Base-by-base conservation (phyloP, 2,329 filamentous ascomycete genomes). In the Byssoonygena ceratinophila region DNA sequence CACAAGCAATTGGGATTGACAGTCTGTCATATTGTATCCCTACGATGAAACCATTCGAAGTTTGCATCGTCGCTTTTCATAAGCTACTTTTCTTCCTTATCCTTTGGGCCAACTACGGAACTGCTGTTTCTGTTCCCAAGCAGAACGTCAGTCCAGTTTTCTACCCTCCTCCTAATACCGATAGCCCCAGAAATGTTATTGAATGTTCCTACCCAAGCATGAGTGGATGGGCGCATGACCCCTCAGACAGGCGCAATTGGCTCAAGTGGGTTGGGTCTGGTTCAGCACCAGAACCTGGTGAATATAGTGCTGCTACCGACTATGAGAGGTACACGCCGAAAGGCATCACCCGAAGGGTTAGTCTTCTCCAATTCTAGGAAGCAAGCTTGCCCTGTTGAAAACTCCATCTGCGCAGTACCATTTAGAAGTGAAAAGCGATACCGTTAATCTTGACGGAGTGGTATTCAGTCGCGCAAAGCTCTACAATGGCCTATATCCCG, bases 401-500 rank as follows among this genome's bases (percentile, higher is more conserved):
- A n/a, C n/a, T 31, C 18, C 16, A 6, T 16, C 6, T 44, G 20
- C 20, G 14, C 36, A 56, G 54, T 44, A 56, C 34, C 37, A 45
- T 5, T 29, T 56, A 27, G 48, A 51, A 52, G 25, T 56, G 37
- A 54, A 25, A 8, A 37, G 49, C 2, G 43, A 45, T 16, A 46
- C 54, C n/a, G 54, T 54, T 25, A 56, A 56, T 18, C 39, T 56
- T 25, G 54, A 56, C 18, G 54, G 54, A 8, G 44, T 41, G 9
- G 29, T 43, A 14, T 56, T 56, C 45, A 43, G 44, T 22, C 36
- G 37, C 12, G 54, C 51, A 14, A 56, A 56, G 22, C 27, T 56
- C 14, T 56, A 47, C 32, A 56, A 56, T 52, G 52, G 52, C 39
- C 11, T 48, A 34, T 56, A 51, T 25, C 54, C 54, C n/a, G 54